These are phyloP conservation scores for Metschnikowia drakensbergensis DNA, from an alignment of 805 yeast genomes.

Conservation along the genomic window DNA sequence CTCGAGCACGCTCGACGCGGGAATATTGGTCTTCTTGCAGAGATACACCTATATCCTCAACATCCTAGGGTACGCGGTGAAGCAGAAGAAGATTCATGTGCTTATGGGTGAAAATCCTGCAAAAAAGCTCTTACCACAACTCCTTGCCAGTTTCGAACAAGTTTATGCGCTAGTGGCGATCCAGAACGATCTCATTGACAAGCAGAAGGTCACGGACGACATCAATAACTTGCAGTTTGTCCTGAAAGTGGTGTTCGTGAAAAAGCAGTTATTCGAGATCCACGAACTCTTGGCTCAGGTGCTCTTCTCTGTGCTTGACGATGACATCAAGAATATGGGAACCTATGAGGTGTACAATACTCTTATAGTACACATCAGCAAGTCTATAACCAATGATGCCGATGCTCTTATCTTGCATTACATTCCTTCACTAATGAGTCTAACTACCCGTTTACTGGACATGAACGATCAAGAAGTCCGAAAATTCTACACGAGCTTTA, in stretches of 20 bases:
- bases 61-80: conserved; percentile 40
- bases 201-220: conserved; percentile 50
- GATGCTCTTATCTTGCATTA: conserved; percentile 64
- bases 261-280: conserved; percentile 57
- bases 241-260: conserved; percentile 48
- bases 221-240: conserved; percentile 39
- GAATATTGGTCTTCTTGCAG: conserved; percentile 62
- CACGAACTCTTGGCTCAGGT: conserved; percentile 73
- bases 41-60: conserved; percentile 74
- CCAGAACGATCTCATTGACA: conserved; percentile 48
- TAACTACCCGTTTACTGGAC: conserved; percentile 42
- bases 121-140: conserved; percentile 32
- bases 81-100: conserved; percentile 21
- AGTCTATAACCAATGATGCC: conserved; percentile 46
- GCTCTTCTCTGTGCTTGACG: conserved; percentile 47
- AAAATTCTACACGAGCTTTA: conserved; percentile 38
- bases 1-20: conserved; percentile 51
- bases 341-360: conserved; percentile 31
- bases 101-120: conserved; percentile 17
- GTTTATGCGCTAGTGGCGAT: conserved; percentile 55
- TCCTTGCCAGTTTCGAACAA: conserved; percentile 52
- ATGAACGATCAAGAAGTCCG: conserved; percentile 33
- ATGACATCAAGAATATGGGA: conserved; percentile 29
- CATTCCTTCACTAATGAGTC: conserved; percentile 54
- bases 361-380: conserved; percentile 42